Conservation (phyloP, 148 eudicot genomes). For the Polygonum maritimum region DNA sequence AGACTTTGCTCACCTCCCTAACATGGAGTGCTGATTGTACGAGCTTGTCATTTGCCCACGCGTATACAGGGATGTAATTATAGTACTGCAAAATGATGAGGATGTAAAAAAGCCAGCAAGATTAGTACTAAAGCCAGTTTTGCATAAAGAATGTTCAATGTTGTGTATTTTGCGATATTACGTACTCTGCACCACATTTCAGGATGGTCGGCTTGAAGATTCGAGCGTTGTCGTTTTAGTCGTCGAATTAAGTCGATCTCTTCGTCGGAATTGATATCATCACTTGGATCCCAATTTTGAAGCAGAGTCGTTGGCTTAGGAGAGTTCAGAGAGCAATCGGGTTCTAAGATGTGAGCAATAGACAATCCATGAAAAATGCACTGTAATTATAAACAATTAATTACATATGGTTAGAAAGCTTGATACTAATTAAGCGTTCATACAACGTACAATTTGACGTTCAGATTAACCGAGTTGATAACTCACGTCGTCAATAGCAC, state of each 20-base stretch:
- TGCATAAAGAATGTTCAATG: no score
- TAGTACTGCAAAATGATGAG: conserved; percentile 9
- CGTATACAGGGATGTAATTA: conserved; percentile 12
- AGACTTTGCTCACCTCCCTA: conserved; percentile 21
- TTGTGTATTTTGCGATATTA: no score
- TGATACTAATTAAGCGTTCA: no score
- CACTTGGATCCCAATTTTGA: background rate
- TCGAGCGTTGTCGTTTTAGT: background rate
- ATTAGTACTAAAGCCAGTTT: background rate
- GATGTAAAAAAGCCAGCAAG: background rate
- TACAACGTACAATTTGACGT: no score
- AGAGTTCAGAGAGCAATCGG: background rate
- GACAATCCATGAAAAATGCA: background rate
- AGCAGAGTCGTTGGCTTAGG: background rate
- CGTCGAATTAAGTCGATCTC: background rate
- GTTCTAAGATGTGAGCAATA: background rate
- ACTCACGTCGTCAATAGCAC: background rate
- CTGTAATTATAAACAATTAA: background rate
- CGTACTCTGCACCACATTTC: background rate
- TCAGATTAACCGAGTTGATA: background rate
- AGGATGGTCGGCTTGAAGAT: background rate
- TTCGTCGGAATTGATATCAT: background rate
- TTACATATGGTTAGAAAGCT: no score
- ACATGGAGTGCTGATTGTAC: conserved; percentile 29
- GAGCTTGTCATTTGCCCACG: conserved; percentile 21